Evolutionary conservation across 306 rosid genomes (phyloP).

Genomic region (Ziziphus jujuba): DNA sequence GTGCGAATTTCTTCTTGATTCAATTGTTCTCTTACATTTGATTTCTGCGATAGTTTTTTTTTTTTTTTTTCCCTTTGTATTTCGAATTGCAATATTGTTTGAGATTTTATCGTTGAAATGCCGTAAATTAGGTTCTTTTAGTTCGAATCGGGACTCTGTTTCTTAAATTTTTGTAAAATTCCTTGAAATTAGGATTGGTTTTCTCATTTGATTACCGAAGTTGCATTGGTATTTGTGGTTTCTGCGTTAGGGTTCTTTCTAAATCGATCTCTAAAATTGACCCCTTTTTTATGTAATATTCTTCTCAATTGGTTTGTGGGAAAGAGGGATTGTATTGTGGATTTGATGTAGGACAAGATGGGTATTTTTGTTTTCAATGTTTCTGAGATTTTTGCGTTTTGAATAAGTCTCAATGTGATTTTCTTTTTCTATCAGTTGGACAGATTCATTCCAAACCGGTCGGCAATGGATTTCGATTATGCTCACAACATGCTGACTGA

Average conservation of each 20-base stretch:
- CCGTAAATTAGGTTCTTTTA: background rate
- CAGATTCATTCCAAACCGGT: constrained; percentile 39
- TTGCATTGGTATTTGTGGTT: background rate
- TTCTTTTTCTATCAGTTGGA: constrained; percentile 27
- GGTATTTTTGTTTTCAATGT: background rate
- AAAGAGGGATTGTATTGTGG: too few relatives aligned
- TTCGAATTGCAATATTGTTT: constrained; percentile 4
- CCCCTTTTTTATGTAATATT: too few relatives aligned
- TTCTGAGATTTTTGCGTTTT: background rate
- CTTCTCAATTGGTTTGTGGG: too few relatives aligned
- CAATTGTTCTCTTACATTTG: background rate
- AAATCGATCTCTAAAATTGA: too few relatives aligned
- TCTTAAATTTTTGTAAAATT: background rate
- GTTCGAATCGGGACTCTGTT: constrained; percentile 4
- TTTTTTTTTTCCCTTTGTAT: too few relatives aligned
- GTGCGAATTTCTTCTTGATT: background rate
- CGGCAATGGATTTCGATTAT: constrained; percentile 42
- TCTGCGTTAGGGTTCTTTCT: background rate
- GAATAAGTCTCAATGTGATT: background rate
- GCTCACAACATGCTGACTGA: constrained; percentile 36
- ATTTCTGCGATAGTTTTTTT: background rate
- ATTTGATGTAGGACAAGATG: background rate
- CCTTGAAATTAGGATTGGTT: background rate
- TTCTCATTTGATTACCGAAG: background rate
- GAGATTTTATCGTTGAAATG: background rate